phyloP scores from a whole-genome alignment of 2,329 filamentous ascomycete genomes.

The Scedosporium apiospermum region DNA sequence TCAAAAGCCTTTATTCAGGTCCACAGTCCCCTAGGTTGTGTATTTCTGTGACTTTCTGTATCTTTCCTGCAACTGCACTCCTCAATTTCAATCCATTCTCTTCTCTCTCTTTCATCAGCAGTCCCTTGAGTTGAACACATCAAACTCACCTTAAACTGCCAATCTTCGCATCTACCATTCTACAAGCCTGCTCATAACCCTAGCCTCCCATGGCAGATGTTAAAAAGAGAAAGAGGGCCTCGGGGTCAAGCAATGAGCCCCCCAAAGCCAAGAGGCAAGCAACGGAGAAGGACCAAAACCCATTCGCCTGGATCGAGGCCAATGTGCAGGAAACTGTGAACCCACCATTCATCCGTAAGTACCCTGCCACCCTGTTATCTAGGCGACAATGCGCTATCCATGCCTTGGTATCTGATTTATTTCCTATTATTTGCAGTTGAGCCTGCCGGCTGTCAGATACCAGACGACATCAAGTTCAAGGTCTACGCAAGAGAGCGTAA shows the following conservation, averaged over 20 bases:
- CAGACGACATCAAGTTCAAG: constrained; percentile 3
- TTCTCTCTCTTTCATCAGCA: too few relatives aligned
- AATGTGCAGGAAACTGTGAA: not conserved
- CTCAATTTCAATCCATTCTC: too few relatives aligned
- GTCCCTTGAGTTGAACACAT: too few relatives aligned
- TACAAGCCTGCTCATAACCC: not conserved
- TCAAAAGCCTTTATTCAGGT: too few relatives aligned
- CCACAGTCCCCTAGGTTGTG: too few relatives aligned
- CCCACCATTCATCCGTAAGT: constrained; percentile 6
- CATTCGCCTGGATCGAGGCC: constrained; percentile 4
- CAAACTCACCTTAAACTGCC: too few relatives aligned
- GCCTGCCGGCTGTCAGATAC: constrained; percentile 6
- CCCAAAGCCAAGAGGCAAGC: constrained; percentile 2
- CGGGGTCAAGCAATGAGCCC: not conserved
- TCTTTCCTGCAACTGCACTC: too few relatives aligned
- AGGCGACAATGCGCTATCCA: not conserved
- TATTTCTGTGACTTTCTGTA: too few relatives aligned
- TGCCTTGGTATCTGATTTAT: not conserved
- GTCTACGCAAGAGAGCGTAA: constrained; percentile 4
- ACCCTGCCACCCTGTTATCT: not conserved
- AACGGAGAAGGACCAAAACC: not conserved
- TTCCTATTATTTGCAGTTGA: not conserved
- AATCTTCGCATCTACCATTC: too few relatives aligned
- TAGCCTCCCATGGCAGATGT: not conserved
- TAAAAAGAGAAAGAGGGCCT: constrained; percentile 6